A percentile compares a stretch with the other conserved stretches of the same genome.
Evolutionary conservation across 306 rosid genomes (phyloP).

Genomic region (Acacia confusa): DNA sequence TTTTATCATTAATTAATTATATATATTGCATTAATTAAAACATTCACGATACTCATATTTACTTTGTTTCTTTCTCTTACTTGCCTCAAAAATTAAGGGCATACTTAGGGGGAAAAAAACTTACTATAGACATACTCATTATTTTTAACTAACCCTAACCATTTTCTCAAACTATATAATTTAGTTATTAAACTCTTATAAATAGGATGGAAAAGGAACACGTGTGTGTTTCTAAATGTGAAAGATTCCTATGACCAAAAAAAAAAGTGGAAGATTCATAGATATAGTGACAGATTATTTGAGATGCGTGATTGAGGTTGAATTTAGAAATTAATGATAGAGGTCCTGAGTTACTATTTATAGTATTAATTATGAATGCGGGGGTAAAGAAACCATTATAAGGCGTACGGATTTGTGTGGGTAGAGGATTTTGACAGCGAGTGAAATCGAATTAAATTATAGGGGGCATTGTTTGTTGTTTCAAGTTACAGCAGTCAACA

Average conservation of each 20-base stretch:
- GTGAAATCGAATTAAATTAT: not conserved
- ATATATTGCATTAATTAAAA: too few species aligned
- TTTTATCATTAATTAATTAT: too few species aligned
- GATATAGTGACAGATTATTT: not conserved
- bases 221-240: not conserved
- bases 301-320: not conserved
- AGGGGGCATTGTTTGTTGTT: not conserved
- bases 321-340: not conserved
- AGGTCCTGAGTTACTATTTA: not conserved
- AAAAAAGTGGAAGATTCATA: too few species aligned
- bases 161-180: too few species aligned
- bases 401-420: not conserved
- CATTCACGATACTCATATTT: too few species aligned
- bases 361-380: not conserved
- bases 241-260: not conserved
- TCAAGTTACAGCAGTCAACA: not conserved
- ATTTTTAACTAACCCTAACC: too few species aligned
- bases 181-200: too few species aligned
- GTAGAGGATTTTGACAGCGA: not conserved
- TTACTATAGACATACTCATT: too few species aligned
- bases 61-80: too few species aligned
- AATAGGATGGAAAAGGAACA: too few species aligned
- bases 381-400: not conserved
- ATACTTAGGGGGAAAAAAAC: too few species aligned
- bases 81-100: too few species aligned